These are phyloP conservation scores for Pterocarpus santalinus DNA, from an alignment of 306 rosid genomes.

Conservation along the genomic window DNA sequence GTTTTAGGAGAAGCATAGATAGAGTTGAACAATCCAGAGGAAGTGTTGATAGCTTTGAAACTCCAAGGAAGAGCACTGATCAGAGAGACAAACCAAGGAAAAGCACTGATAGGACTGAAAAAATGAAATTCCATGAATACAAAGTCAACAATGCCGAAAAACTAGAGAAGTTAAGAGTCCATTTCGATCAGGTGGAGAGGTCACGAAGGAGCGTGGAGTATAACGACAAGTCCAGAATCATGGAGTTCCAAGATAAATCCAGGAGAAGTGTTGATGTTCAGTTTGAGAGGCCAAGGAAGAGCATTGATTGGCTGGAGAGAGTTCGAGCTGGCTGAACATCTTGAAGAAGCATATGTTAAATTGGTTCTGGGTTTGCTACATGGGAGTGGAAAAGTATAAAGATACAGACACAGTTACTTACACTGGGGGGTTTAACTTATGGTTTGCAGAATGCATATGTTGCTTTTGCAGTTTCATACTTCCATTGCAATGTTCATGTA, in stretches of 20 bases:
- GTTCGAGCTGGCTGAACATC: slow-evolving; percentile 66
- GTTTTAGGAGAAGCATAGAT: slow-evolving; percentile 73
- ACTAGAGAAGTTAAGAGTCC: slow-evolving; percentile 65
- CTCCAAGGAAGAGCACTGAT: slow-evolving; percentile 81
- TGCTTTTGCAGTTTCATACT: slow-evolving; percentile 48
- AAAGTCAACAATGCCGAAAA: slow-evolving; percentile 65
- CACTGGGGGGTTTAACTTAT: slow-evolving; percentile 60
- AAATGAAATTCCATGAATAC: slow-evolving; percentile 64
- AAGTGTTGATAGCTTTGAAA: slow-evolving; percentile 69
- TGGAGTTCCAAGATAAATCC: slow-evolving; percentile 79
- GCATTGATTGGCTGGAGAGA: slow-evolving; percentile 90
- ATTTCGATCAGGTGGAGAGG: slow-evolving; percentile 75
- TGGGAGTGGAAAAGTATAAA: slow-evolving; percentile 52
- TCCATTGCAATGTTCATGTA: slow-evolving; percentile 51
- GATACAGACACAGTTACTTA: slow-evolving; percentile 54
- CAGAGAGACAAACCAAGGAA: slow-evolving; percentile 80
- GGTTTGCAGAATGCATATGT: slow-evolving; percentile 59
- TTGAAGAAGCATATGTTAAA: slow-evolving; percentile 34
- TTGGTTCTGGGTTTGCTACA: slow-evolving; percentile 50
- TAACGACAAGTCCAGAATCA: slow-evolving; percentile 72
- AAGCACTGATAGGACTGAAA: slow-evolving; percentile 74
- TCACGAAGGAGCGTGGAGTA: slow-evolving; percentile 79
- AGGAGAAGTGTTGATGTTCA: slow-evolving; percentile 80
- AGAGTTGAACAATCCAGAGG: slow-evolving; percentile 66
- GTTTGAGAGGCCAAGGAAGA: slow-evolving; percentile 80